These are phyloP conservation scores for Zea luxurians DNA, from an alignment of 176 grass and related monocot species.

Conservation along the genomic window DNA sequence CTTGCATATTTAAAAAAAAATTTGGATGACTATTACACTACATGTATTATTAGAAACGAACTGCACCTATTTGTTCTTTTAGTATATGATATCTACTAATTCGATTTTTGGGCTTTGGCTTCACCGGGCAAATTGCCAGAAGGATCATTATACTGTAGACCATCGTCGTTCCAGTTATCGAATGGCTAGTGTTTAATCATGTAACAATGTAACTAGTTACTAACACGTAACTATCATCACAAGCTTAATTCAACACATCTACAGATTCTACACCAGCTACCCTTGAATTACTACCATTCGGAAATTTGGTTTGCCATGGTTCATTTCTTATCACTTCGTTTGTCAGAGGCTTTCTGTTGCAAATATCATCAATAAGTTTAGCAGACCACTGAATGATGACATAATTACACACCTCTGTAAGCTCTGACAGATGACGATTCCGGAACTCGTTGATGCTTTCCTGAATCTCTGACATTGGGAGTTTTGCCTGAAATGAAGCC, in stretches of 20 bases:
- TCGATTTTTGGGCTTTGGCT: not conserved
- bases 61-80: not conserved
- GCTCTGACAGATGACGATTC: conserved; percentile 89
- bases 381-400: conserved; percentile 8
- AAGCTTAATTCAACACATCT: not conserved
- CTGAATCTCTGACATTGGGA: conserved; percentile 93
- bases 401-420: conserved; percentile 69
- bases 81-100: not conserved
- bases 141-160: not conserved
- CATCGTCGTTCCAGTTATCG: not conserved
- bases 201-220: not conserved
- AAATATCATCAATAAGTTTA: conserved; percentile 11
- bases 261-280: not conserved
- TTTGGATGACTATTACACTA: not conserved
- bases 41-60: not conserved
- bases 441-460: conserved; percentile 91
- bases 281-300: not conserved
- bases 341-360: not conserved
- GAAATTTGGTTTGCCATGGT: not conserved
- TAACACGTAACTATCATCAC: not conserved
- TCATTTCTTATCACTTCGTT: not conserved
- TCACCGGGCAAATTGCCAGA: not conserved
- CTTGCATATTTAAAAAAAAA: not conserved
- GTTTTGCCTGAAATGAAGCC: conserved; percentile 62
- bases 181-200: conserved; percentile 15